phyloP scores from a whole-genome alignment of 768 basidiomycete species.

The Macrolepiota albuminosa region DNA sequence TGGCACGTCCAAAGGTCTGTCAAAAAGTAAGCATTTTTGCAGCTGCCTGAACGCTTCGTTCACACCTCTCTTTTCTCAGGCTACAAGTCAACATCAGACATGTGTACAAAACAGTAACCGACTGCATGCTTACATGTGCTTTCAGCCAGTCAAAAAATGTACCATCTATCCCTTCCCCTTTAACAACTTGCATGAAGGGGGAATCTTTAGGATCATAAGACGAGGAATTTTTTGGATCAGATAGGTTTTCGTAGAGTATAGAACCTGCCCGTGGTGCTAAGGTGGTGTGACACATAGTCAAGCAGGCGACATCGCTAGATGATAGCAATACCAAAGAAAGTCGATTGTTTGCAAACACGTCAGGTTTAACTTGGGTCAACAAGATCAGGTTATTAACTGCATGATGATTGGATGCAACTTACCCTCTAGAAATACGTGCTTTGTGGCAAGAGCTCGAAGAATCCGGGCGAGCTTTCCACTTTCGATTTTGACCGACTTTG shows the following conservation, averaged over 20 bases:
- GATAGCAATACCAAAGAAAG: conserved; percentile 29
- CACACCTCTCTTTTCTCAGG: conserved; percentile 5
- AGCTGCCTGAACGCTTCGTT: not conserved
- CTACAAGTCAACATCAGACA: not conserved
- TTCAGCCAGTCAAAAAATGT: conserved; percentile 4
- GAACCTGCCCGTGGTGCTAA: conserved; percentile 1
- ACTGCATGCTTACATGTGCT: not conserved
- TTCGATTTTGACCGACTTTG: conserved; percentile 15
- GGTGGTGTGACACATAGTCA: conserved; percentile 17
- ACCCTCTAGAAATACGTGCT: conserved; percentile 34
- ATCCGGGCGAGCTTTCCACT: conserved; percentile 26
- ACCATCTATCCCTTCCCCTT: conserved; percentile 7
- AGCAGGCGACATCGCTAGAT: conserved; percentile 18
- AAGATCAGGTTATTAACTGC: not conserved
- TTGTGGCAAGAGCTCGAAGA: conserved; percentile 26
- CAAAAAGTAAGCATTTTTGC: not conserved
- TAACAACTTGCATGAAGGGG: conserved; percentile 13
- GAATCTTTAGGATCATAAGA: conserved; percentile 14
- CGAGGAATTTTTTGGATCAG: conserved; percentile 11
- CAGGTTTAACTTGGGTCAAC: conserved; percentile 22
- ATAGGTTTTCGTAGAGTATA: conserved; percentile 10
- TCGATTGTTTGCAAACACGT: conserved; percentile 38
- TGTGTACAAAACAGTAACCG: not conserved
- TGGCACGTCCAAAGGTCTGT: conserved; percentile 25
- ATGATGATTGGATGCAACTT: not conserved